Conservation (phyloP, 2,329 filamentous ascomycete species). For the Cryphonectria naterciae region DNA sequence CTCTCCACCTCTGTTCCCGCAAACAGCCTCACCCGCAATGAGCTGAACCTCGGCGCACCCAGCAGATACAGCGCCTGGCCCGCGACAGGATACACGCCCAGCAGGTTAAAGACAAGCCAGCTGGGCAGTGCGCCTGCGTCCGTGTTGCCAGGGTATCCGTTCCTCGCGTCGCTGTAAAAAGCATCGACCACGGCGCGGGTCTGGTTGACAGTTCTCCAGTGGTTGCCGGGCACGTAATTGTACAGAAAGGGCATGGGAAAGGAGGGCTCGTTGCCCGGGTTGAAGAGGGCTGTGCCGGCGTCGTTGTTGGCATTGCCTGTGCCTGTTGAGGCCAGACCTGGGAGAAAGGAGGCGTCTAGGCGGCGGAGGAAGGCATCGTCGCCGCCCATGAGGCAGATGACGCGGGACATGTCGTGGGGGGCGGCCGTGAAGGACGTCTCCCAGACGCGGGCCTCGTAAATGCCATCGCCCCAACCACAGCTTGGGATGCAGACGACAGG, state of each 20-base stretch:
- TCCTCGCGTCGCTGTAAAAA: conserved; percentile 44
- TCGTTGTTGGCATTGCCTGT: conserved; percentile 21
- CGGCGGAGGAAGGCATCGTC: conserved; percentile 22
- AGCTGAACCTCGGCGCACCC: conserved; percentile 48
- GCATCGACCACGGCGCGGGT: conserved; percentile 43
- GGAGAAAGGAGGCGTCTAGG: conserved; percentile 22
- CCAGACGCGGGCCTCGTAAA: conserved; percentile 23
- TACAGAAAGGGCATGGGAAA: conserved; percentile 56
- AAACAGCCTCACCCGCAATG: conserved; percentile 14
- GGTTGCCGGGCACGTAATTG: conserved; percentile 48
- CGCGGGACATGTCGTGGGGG: conserved; percentile 22
- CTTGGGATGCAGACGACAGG: conserved; percentile 13
- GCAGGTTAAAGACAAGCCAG: conserved; percentile 55
- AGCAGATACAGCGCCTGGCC: conserved; percentile 52
- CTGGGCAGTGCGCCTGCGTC: conserved; percentile 53
- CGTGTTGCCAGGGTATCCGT: conserved; percentile 50
- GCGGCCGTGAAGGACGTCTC: conserved; percentile 21
- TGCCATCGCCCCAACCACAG: conserved; percentile 22
- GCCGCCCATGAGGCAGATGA: conserved; percentile 23
- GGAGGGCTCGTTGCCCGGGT: conserved; percentile 27
- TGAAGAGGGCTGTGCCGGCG: conserved; percentile 20
- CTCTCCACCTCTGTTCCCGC: conserved; percentile 12
- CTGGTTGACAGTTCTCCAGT: conserved; percentile 43
- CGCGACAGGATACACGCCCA: conserved; percentile 52
- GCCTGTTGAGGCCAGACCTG: background rate